Conservation (phyloP, 345 rosid species). For the Microthlaspi erraticum region DNA sequence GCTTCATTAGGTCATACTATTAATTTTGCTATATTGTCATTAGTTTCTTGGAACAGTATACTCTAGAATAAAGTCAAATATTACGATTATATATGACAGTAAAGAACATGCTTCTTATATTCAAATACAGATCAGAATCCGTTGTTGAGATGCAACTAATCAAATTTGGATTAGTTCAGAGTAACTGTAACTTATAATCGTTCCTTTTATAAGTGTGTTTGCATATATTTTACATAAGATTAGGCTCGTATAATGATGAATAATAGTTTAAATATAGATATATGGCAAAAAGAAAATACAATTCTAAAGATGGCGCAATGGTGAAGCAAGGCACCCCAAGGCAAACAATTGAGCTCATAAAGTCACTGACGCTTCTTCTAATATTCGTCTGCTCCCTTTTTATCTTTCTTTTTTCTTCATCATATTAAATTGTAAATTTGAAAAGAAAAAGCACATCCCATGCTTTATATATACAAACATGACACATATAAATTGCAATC, state of each 20-base stretch:
- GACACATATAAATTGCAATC: conserved; percentile 2
- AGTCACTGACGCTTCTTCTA: conserved; percentile 47
- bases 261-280: not conserved
- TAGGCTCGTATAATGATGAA: not conserved
- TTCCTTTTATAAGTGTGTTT: not conserved
- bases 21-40: not conserved
- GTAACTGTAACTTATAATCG: too few species aligned
- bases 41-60: not conserved
- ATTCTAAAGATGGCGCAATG: conserved; percentile 47
- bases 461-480: conserved; percentile 20
- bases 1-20: too few species aligned
- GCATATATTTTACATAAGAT: not conserved
- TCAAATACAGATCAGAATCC: not conserved
- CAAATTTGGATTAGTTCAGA: not conserved
- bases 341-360: conserved; percentile 56
- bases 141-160: not conserved
- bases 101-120: not conserved
- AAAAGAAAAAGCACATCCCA: conserved; percentile 19
- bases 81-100: not conserved
- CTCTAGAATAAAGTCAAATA: not conserved
- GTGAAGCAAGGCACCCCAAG: conserved; percentile 51
- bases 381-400: conserved; percentile 34
- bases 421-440: conserved; percentile 9
- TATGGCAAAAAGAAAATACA: not conserved
- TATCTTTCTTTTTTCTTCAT: conserved; percentile 7